Percentiles rank a stretch among this genome's conserved stretches.
phyloP scores from a whole-genome alignment of 2,329 filamentous ascomycete species.

The Aspergillus fumigatiaffinis region DNA sequence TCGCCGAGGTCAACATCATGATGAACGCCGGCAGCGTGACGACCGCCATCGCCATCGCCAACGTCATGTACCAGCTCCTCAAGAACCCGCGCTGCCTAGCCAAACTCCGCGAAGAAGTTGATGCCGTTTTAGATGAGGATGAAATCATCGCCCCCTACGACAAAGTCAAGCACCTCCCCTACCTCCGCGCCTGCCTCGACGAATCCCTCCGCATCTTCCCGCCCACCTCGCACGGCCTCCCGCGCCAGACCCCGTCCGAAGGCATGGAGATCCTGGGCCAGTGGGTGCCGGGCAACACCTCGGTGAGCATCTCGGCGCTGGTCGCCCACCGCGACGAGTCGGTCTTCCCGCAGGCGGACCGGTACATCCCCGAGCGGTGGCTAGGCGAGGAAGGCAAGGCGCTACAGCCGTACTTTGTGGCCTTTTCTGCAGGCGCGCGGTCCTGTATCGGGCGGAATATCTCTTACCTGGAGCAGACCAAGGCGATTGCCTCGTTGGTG shows the following conservation, averaged over 20 bases:
- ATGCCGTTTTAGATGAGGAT: constrained; percentile 40
- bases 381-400: constrained; percentile 39
- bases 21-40: constrained; percentile 51
- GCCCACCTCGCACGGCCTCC: constrained; percentile 43
- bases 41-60: constrained; percentile 51
- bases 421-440: constrained; percentile 39
- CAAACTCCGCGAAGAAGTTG: constrained; percentile 46
- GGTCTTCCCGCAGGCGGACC: constrained; percentile 37
- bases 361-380: constrained; percentile 42
- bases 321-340: constrained; percentile 38
- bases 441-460: constrained; percentile 44
- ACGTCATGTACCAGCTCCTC: constrained; percentile 52
- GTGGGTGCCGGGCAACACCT: constrained; percentile 44
- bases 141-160: constrained; percentile 49
- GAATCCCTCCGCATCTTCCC: constrained; percentile 47
- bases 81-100: constrained; percentile 41
- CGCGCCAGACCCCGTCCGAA: constrained; percentile 44
- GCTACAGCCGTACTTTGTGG: constrained; percentile 37
- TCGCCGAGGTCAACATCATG: constrained; percentile 48
- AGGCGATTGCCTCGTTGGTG: constrained; percentile 29
- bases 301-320: constrained; percentile 43
- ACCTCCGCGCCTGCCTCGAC: constrained; percentile 51
- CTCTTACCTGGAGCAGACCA: constrained; percentile 45
- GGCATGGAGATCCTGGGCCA: constrained; percentile 44
- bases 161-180: constrained; percentile 50